phyloP scores from a whole-genome alignment of 805 yeast species.

The Kluyveromyces siamensis region DNA sequence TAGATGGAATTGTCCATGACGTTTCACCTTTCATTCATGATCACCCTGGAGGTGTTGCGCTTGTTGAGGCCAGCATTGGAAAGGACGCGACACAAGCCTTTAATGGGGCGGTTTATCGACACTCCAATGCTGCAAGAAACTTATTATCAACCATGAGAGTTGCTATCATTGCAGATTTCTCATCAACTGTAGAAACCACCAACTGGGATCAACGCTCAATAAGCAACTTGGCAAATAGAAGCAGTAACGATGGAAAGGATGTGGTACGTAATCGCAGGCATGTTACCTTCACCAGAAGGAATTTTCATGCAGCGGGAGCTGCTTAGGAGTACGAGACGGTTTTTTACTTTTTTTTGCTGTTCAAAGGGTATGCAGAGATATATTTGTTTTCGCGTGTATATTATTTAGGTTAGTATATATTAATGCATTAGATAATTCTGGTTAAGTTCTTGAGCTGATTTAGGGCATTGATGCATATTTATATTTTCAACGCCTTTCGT shows the following conservation, averaged over 20 bases:
- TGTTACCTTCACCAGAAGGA: constrained; percentile 18
- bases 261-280: constrained; percentile 15
- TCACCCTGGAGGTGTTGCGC: constrained; percentile 88
- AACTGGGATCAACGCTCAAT: constrained; percentile 19
- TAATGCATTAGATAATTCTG: not conserved
- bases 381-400: not conserved
- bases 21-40: constrained; percentile 83
- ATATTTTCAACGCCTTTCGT: too few relatives aligned
- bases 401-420: not conserved
- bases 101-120: constrained; percentile 90
- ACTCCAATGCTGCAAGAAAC: constrained; percentile 89
- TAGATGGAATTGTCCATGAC: constrained; percentile 88
- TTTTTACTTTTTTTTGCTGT: not conserved
- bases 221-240: constrained; percentile 4
- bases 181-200: constrained; percentile 35
- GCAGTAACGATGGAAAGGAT: constrained; percentile 8
- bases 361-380: not conserved
- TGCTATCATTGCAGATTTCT: constrained; percentile 73
- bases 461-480: not conserved
- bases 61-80: constrained; percentile 74
- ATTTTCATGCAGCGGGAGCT: constrained; percentile 23
- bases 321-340: constrained; percentile 8
- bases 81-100: constrained; percentile 92
- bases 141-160: constrained; percentile 88
- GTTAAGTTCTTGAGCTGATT: not conserved